phyloP scores from a whole-genome alignment of 345 rosid genomes.

The Dipteronia dyeriana region DNA sequence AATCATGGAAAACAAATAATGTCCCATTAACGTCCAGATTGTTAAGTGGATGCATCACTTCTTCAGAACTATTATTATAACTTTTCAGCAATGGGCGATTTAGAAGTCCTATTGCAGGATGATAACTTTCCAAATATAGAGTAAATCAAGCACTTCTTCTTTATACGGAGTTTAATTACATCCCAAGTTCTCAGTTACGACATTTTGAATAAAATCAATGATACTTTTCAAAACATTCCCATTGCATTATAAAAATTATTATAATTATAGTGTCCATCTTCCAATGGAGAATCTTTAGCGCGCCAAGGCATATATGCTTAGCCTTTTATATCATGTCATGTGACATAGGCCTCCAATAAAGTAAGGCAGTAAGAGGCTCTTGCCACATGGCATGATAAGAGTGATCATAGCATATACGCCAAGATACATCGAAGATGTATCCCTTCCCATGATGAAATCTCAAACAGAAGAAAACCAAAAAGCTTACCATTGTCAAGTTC shows the following conservation, averaged over 20 bases:
- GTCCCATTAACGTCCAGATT: no score
- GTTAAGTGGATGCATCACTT: neutral
- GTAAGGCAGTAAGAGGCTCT: neutral
- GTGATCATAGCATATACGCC: neutral
- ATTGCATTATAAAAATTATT: neutral
- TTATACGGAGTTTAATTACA: neutral
- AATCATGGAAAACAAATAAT: conserved; percentile 13
- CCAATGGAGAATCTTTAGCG: neutral
- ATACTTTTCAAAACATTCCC: no score
- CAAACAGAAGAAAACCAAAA: neutral
- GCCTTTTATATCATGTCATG: neutral
- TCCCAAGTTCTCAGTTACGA: neutral
- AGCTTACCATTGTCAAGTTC: neutral
- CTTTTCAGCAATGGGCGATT: neutral
- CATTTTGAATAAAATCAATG: neutral
- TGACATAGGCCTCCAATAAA: neutral
- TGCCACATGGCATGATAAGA: neutral
- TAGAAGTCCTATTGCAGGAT: neutral
- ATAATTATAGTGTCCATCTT: neutral
- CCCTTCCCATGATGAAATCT: neutral
- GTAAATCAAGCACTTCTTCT: neutral
- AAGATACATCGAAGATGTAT: neutral
- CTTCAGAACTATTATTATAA: neutral
- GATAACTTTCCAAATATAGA: neutral
- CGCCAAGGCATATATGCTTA: no score